A percentile compares a stretch with the other conserved stretches of the same genome.
These are phyloP conservation scores for Fraxinus cuspidata DNA, from an alignment of 257 asterid genomes.

Conservation along the genomic window DNA sequence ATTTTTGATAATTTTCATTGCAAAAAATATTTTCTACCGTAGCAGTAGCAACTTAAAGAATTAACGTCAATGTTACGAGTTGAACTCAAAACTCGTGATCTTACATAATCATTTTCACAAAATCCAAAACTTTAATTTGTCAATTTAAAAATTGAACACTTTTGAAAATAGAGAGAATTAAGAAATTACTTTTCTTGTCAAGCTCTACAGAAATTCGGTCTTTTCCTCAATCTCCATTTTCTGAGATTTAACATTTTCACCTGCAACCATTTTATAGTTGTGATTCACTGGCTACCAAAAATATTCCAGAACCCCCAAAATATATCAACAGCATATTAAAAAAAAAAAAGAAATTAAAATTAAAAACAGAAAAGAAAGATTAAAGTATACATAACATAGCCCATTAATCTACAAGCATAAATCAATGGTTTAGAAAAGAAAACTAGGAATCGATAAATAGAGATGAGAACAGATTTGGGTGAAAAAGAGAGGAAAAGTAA, in stretches of 20 bases:
- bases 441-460: slow-evolving; percentile 49
- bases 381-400: neutral
- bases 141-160: neutral
- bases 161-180: neutral
- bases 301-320: slow-evolving; percentile 4
- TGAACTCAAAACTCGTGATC: too few relatives aligned
- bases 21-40: too few relatives aligned
- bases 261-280: slow-evolving; percentile 52
- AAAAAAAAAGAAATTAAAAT: neutral
- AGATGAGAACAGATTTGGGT: slow-evolving; percentile 32
- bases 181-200: slow-evolving; percentile 75
- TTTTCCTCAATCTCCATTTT: slow-evolving; percentile 70
- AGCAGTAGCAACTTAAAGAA: too few relatives aligned
- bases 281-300: slow-evolving; percentile 32
- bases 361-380: neutral
- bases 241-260: slow-evolving; percentile 62
- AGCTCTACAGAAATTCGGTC: slow-evolving; percentile 82
- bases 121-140: neutral
- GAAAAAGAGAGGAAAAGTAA: too few relatives aligned
- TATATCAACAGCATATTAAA: slow-evolving; percentile 9
- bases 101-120: too few relatives aligned
- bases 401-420: neutral
- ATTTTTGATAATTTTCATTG: too few relatives aligned
- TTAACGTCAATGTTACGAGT: too few relatives aligned
- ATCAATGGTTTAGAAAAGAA: neutral